Base-by-base conservation (phyloP, 495 filamentous ascomycete species). In the Daldinia grandis region DNA sequence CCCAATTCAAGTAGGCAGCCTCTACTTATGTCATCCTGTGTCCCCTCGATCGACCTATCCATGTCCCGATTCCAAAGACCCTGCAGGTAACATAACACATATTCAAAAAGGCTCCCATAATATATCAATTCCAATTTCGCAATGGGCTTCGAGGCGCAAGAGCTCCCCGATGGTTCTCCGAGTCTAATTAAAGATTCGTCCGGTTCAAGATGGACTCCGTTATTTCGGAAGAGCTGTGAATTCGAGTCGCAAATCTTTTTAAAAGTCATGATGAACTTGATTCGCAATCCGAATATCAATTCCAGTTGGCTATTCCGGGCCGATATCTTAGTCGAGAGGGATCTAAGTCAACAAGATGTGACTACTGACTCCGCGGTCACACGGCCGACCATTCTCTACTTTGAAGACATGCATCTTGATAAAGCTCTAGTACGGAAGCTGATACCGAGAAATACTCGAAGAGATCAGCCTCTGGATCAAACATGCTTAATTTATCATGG, bases 271-370 rank as follows among this genome's bases (percentile, higher is more conserved):
- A 75, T 87, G 57, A 93, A 92, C 65, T 85, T 96, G 47, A 85
- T 96, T 71, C 83, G 83, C 51, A 97, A 97, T 77, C 94, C 94
- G 7, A 96, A 97, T 66, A 86, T 95, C 82, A 95, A 91, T 68
- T 92, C 92, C 3, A 90, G 84, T 15, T 89, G 90, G 83, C 85
- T 97, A 3, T 93, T 96, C 75, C 88, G 95, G 21, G 94, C 94
- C 10, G 94, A 98, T 78, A 92, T 97, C 50, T 83, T 93, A 27
- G 83, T 91, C 69, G 72, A 81, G 78, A 49, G 69, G 64, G 68
- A 86, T 68, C 66, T 71, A 65, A 10, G 60, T 17, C 72, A 75
- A 40, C 50, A 56, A 35, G 19, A 42, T 25, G 53, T 28, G 33
- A 59, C 42, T 1, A 56, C 27, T 63, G 72, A 65, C 24, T 35